Conservation (phyloP, 495 filamentous ascomycete genomes). For the Hypoxylon intermedium region DNA sequence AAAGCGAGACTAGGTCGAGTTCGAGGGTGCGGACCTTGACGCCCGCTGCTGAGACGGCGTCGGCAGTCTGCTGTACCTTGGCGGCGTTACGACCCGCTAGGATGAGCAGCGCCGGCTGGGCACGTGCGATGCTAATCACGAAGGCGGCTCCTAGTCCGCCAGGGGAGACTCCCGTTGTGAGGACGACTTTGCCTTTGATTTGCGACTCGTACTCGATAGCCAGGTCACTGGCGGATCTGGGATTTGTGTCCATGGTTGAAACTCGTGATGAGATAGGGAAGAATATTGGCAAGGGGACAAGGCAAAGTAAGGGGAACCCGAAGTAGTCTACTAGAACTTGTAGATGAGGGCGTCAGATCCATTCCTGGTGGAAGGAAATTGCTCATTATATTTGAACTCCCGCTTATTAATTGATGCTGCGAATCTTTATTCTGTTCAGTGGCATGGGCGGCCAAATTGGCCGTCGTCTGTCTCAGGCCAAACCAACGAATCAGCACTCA, state of each 20-base stretch:
- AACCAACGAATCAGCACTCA: too few species aligned
- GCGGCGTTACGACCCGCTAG: slow-evolving; percentile 33
- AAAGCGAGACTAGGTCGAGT: slow-evolving; percentile 5
- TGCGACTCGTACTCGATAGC: slow-evolving; percentile 7
- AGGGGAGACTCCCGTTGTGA: slow-evolving; percentile 50
- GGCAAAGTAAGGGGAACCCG: too few species aligned
- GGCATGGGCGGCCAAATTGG: too few species aligned
- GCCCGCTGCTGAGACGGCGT: slow-evolving; percentile 20
- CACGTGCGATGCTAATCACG: slow-evolving; percentile 30
- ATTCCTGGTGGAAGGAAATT: too few species aligned
- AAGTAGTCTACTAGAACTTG: too few species aligned
- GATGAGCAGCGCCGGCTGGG: slow-evolving; percentile 36
- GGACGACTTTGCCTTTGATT: slow-evolving; percentile 37
- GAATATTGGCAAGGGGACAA: too few species aligned
- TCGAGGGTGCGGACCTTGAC: slow-evolving; percentile 18
- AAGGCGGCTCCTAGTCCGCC: slow-evolving; percentile 46
- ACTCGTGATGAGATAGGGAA: neutral
- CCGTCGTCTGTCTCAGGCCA: too few species aligned
- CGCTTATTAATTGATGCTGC: too few species aligned
- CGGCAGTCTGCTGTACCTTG: slow-evolving; percentile 26
- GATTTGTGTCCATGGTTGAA: neutral
- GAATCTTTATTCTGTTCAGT: too few species aligned
- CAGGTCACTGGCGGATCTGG: slow-evolving; percentile 17
- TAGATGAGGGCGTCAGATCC: too few species aligned
- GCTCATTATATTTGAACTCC: too few species aligned